phyloP scores from a whole-genome alignment of 495 filamentous ascomycete species.

The Annulohypoxylon bovei region DNA sequence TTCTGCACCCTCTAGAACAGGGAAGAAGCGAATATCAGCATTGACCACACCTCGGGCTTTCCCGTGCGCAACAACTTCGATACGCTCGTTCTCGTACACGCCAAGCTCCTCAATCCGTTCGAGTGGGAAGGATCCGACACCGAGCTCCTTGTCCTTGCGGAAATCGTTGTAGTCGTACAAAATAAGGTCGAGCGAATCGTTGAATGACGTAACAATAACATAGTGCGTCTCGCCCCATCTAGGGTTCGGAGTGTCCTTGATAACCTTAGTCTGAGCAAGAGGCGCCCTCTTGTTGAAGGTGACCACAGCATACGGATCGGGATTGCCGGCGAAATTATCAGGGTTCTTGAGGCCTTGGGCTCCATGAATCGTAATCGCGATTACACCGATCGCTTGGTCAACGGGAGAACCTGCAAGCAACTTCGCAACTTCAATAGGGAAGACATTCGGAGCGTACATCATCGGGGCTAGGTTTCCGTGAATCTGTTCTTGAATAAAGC shows the following conservation, averaged over 20 bases:
- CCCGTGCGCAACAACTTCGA: slow-evolving; percentile 87
- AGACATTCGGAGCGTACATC: slow-evolving; percentile 97
- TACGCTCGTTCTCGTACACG: slow-evolving; percentile 82
- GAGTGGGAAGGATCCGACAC: slow-evolving; percentile 81
- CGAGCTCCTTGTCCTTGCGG: slow-evolving; percentile 96
- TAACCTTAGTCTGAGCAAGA: slow-evolving; percentile 87
- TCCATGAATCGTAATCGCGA: slow-evolving; percentile 90
- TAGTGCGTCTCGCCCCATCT: slow-evolving; percentile 97
- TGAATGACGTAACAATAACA: slow-evolving; percentile 88
- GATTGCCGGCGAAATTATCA: slow-evolving; percentile 91
- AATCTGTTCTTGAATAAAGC: slow-evolving; percentile 94
- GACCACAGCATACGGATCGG: slow-evolving; percentile 91
- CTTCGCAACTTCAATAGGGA: slow-evolving; percentile 98
- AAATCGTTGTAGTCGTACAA: slow-evolving; percentile 94
- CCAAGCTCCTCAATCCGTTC: slow-evolving; percentile 79
- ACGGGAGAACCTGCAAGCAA: slow-evolving; percentile 95
- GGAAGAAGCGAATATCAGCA: slow-evolving; percentile 93
- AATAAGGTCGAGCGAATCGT: slow-evolving; percentile 82
- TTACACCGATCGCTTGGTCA: slow-evolving; percentile 93
- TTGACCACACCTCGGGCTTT: slow-evolving; percentile 82
- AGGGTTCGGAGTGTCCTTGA: slow-evolving; percentile 85
- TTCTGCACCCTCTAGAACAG: slow-evolving; percentile 77
- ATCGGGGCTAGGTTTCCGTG: slow-evolving; percentile 92
- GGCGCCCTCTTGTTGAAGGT: slow-evolving; percentile 83
- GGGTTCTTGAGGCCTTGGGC: slow-evolving; percentile 93